These are phyloP conservation scores for Madurella fahalii DNA, from an alignment of 2,329 filamentous ascomycete species.

Conservation along the genomic window DNA sequence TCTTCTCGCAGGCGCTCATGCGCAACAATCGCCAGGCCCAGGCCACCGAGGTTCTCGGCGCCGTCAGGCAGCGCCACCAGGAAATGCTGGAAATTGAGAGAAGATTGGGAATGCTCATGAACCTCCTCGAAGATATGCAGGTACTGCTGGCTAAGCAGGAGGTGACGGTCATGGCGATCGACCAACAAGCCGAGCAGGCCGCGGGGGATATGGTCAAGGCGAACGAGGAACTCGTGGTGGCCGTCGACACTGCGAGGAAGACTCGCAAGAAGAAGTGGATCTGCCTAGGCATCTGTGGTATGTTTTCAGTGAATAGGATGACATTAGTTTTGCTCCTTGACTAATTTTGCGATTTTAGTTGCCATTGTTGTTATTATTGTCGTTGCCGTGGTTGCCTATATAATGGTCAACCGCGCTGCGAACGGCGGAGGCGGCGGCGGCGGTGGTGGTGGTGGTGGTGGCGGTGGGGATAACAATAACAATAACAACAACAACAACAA, in stretches of 20 bases:
- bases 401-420: conserved; percentile 37
- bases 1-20: conserved; percentile 85
- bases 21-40: conserved; percentile 76
- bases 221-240: conserved; percentile 77
- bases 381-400: conserved; percentile 47
- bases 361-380: conserved; percentile 50
- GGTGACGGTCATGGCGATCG: conserved; percentile 71
- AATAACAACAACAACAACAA: conserved; percentile 33
- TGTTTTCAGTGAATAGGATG: conserved; percentile 25
- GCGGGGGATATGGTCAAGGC: conserved; percentile 79
- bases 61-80: conserved; percentile 77
- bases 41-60: conserved; percentile 71
- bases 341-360: conserved; percentile 35
- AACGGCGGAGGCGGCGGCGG: conserved; percentile 20
- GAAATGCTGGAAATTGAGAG: conserved; percentile 89
- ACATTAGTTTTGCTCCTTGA: not conserved
- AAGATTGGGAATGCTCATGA: conserved; percentile 80
- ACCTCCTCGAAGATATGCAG: conserved; percentile 88
- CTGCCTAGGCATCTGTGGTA: conserved; percentile 72
- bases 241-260: conserved; percentile 74
- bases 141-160: conserved; percentile 84
- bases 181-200: conserved; percentile 81
- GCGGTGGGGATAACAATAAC: conserved; percentile 2
- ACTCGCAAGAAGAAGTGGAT: conserved; percentile 96
- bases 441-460: not conserved